A percentile compares a stretch with the other conserved stretches of the same genome.
Evolutionary conservation across 2,329 filamentous ascomycete genomes (phyloP).

Genomic region (Trichoderma sp.): DNA sequence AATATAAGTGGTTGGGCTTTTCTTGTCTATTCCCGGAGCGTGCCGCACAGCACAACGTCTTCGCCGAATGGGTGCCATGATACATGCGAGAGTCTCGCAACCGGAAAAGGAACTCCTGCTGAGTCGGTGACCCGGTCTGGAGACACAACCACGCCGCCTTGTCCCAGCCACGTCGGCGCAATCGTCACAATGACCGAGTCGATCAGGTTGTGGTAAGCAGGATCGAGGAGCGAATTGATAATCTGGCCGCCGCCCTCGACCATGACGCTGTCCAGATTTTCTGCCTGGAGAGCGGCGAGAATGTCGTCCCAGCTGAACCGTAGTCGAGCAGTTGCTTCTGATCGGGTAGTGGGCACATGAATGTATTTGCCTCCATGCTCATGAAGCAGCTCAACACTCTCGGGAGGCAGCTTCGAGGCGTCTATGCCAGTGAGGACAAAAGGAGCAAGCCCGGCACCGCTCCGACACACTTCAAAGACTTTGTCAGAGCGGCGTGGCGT

Average conservation of each 20-base stretch:
- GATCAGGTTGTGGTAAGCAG: conserved; percentile 59
- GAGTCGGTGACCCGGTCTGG: conserved; percentile 58
- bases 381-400: conserved; percentile 43
- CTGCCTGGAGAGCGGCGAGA: conserved; percentile 52
- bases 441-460: conserved; percentile 68
- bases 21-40: conserved; percentile 37
- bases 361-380: conserved; percentile 55
- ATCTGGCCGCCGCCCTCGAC: conserved; percentile 82
- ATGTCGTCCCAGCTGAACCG: conserved; percentile 64
- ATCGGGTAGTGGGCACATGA: conserved; percentile 35
- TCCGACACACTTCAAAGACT: conserved; percentile 62
- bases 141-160: conserved; percentile 75
- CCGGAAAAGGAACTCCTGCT: conserved; percentile 54
- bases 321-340: conserved; percentile 38
- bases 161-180: conserved; percentile 85
- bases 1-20: too few relatives aligned
- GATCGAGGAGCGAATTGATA: conserved; percentile 75
- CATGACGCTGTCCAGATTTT: conserved; percentile 78
- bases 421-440: conserved; percentile 61
- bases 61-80: conserved; percentile 77
- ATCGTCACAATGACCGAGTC: conserved; percentile 83
- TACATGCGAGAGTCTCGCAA: conserved; percentile 64
- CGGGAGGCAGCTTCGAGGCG: conserved; percentile 43
- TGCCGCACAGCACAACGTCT: conserved; percentile 79
- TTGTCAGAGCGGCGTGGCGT: conserved; percentile 57